Base-by-base conservation (phyloP, 2,329 filamentous ascomycete genomes). In the Dryadomyces quercivorus region DNA sequence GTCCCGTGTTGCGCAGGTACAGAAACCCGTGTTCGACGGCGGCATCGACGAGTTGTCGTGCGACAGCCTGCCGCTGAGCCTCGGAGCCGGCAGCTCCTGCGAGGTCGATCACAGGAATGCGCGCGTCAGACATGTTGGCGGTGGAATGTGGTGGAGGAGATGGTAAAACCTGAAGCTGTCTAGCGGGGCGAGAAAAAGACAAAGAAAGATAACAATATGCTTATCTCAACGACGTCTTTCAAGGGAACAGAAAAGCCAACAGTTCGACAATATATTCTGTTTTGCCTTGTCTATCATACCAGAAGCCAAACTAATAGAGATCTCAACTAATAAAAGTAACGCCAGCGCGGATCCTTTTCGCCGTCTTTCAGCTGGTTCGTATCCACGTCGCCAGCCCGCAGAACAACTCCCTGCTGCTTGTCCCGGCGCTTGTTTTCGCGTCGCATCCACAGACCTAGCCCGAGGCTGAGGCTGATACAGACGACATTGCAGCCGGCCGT, bases 1-100 rank as follows among this genome's bases (percentile, higher is more conserved):
- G 74, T 46, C 83, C 85, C 21, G 81, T 77, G 64, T 88, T 91
- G 64, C 82, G 84, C 63, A 97, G 82, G 66, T 93, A 97, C 58
- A 96, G 80, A 68, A 97, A 97, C 58, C 92, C 92, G 69, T 90
- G 85, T 53, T 84, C 82, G 42, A 82, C 80, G 2, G 90, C 91
- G 1, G 92, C 92, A 57, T 86, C 78, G 45, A 96, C 81, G 45
- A 97, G 76, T 59, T 82, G 77, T 54, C 80, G 80, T 52, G 86
- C 85, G 20, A 82, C 70, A 48, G 72, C 67, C n/a, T 66, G 40
- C 1, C 51, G 51, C 20, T 47, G 26, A 8, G 26, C 51, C 21
- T 42, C 18, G n/a, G 65, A 21, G 21, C 51, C 16, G 52, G 40
- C 10, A 10, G 69, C 62, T 18, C 77, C 75, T 4, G 82, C 84